Percentiles rank a stretch among this genome's conserved stretches.
Conservation (phyloP, 2,329 filamentous ascomycete species). For the Tolypocladium tropicale region DNA sequence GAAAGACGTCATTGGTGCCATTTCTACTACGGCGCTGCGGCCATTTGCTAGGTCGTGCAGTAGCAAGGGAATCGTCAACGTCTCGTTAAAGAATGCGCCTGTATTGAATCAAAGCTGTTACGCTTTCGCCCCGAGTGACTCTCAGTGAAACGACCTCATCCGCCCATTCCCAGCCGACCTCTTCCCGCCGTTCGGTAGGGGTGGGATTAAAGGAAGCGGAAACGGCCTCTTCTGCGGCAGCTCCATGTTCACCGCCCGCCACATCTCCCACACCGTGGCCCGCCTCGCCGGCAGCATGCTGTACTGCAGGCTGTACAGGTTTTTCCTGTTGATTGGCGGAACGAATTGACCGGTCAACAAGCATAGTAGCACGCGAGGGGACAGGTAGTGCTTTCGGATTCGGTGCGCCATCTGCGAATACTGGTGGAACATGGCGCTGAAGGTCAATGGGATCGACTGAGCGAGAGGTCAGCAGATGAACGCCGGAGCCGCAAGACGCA, state of each 20-base stretch:
- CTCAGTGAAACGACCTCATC: slow-evolving; percentile 9
- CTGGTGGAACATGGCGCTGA: slow-evolving; percentile 92
- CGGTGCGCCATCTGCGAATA: slow-evolving; percentile 92
- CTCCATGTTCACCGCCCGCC: slow-evolving; percentile 56
- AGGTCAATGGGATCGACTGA: slow-evolving; percentile 77
- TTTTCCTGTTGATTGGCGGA: slow-evolving; percentile 87
- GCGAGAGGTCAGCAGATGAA: not conserved
- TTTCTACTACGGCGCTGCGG: not conserved
- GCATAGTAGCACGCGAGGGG: slow-evolving; percentile 76
- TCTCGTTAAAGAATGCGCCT: not conserved
- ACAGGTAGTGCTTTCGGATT: slow-evolving; percentile 90
- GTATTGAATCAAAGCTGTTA: too few species aligned
- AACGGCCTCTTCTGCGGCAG: slow-evolving; percentile 33
- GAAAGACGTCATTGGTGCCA: not conserved
- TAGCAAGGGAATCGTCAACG: too few species aligned
- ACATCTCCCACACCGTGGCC: slow-evolving; percentile 75
- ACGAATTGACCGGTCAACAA: slow-evolving; percentile 87
- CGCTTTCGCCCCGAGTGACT: not conserved
- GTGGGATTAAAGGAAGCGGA: slow-evolving; percentile 21
- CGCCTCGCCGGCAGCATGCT: slow-evolving; percentile 86
- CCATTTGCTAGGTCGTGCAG: not conserved
- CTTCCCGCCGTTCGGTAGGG: slow-evolving; percentile 20
- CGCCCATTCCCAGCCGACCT: slow-evolving; percentile 18
- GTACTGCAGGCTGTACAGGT: slow-evolving; percentile 93
- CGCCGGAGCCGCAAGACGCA: not conserved